These are phyloP conservation scores for Bauhinia variegata DNA, from an alignment of 306 rosid genomes.

Conservation along the genomic window DNA sequence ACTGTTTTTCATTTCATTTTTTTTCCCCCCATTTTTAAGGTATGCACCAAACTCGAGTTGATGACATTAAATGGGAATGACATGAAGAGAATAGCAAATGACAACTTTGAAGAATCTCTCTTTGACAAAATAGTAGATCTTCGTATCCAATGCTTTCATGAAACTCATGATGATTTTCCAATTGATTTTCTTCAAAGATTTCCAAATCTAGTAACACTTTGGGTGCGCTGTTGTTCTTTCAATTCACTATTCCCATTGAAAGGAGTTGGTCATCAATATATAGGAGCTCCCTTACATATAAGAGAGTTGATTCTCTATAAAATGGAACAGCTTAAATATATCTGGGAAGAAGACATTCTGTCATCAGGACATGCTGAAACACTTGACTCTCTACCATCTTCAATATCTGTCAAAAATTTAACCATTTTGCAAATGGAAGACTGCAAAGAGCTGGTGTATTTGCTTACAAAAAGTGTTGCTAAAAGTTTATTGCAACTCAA, in stretches of 20 bases:
- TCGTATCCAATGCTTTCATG: slow-evolving; percentile 3
- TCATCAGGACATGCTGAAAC: too few species aligned
- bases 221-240: background rate
- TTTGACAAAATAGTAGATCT: background rate
- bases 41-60: background rate
- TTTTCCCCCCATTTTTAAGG: background rate
- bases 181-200: background rate
- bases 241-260: background rate
- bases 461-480: background rate
- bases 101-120: background rate
- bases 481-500: background rate
- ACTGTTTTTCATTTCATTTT: background rate
- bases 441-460: background rate
- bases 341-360: background rate
- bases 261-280: background rate
- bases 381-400: background rate
- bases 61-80: background rate
- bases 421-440: background rate
- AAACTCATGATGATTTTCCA: background rate
- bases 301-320: background rate
- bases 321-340: background rate
- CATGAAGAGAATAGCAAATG: background rate
- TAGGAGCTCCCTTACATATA: background rate
- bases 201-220: background rate
- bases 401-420: background rate